phyloP scores from a whole-genome alignment of 2,329 filamentous ascomycete genomes.

The Diaporthe longicolla region DNA sequence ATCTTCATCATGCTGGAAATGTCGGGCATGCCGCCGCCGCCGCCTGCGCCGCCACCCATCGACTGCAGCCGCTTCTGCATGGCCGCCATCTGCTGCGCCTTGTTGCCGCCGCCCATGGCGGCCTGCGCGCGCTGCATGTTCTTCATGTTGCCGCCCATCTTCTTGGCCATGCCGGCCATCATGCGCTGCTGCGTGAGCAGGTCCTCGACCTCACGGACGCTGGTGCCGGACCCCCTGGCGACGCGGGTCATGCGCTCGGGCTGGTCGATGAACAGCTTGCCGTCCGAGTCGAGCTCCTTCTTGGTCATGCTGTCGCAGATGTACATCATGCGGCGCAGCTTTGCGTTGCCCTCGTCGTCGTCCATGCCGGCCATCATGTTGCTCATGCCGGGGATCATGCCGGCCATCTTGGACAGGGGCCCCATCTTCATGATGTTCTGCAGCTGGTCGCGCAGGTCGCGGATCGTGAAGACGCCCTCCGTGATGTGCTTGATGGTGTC shows the following conservation, averaged over 20 bases:
- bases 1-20: conserved; percentile 93
- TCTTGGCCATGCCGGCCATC: conserved; percentile 99
- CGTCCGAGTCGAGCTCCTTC: conserved; percentile 95
- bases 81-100: conserved; percentile 92
- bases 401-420: conserved; percentile 94
- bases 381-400: conserved; percentile 97
- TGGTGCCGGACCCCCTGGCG: conserved; percentile 90
- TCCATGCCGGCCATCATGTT: conserved; percentile 97
- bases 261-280: conserved; percentile 93
- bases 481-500: conserved; percentile 99
- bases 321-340: conserved; percentile 98
- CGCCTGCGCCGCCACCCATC: conserved; percentile 83
- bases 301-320: conserved; percentile 99
- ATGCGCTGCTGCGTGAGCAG: conserved; percentile 97
- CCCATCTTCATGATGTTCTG: conserved; percentile 99
- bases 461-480: conserved; percentile 95
- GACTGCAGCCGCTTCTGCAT: conserved; percentile 97
- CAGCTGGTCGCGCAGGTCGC: conserved; percentile 94
- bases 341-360: conserved; percentile 93
- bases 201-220: conserved; percentile 93
- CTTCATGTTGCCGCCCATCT: conserved; percentile 97
- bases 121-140: conserved; percentile 96
- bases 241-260: conserved; percentile 94
- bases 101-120: conserved; percentile 91
- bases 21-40: conserved; percentile 80